Conservation (phyloP, 2,329 filamentous ascomycete genomes). For the Sclerotinia sclerotiorum region DNA sequence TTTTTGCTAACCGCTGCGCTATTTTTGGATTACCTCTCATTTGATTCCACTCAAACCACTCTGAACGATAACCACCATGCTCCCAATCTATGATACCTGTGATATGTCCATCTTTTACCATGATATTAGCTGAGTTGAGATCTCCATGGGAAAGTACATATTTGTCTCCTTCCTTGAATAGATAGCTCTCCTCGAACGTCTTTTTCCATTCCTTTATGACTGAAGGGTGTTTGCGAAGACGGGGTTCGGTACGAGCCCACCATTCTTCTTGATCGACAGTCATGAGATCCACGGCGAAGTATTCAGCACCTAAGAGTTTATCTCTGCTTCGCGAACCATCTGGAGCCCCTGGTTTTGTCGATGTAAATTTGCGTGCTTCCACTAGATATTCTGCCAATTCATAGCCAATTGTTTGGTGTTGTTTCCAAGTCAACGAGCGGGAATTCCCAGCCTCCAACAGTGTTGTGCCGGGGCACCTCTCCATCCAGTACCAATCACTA, state of each 20-base stretch:
- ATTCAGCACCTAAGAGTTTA: accelerated
- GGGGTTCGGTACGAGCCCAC: slow-evolving; percentile 9
- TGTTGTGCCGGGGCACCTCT: neutral
- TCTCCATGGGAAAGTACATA: slow-evolving; percentile 17
- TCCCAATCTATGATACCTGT: slow-evolving; percentile 16
- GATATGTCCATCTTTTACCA: slow-evolving; percentile 15
- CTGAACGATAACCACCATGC: slow-evolving; percentile 1
- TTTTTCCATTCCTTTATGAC: neutral
- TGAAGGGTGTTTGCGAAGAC: accelerated
- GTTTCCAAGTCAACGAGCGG: neutral
- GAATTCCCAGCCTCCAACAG: accelerated
- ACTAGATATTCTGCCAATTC: neutral
- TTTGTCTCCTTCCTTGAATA: neutral
- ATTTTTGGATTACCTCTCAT: accelerated
- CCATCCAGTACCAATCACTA: neutral
- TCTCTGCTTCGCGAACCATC: neutral
- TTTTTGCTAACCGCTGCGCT: accelerated
- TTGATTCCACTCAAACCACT: neutral
- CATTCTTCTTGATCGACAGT: slow-evolving; percentile 2
- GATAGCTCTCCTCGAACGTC: slow-evolving; percentile 3
- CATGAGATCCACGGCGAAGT: neutral
- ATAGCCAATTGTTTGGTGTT: neutral
- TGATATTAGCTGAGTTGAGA: neutral
- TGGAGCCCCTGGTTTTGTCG: slow-evolving; percentile 7
- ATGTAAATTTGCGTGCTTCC: slow-evolving; percentile 11